Conservation (phyloP, 2,329 filamentous ascomycete species). For the Diatrype stigma region DNA sequence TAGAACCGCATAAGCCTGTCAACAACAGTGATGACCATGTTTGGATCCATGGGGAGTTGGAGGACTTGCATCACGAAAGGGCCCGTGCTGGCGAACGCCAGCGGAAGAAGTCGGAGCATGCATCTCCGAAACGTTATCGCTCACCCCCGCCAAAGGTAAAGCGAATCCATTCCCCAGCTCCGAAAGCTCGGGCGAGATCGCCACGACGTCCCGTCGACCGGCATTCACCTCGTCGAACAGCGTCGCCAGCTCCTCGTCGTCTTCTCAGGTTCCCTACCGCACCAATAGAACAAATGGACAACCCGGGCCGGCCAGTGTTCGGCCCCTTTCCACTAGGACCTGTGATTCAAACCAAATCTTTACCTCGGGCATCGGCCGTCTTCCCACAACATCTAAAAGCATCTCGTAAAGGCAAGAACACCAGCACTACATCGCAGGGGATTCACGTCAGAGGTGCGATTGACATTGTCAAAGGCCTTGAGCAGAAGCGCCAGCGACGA, state of each 20-base stretch:
- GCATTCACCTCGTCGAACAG: constrained; percentile 65
- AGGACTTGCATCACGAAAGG: constrained; percentile 58
- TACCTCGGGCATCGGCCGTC: constrained; percentile 73
- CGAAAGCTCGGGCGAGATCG: constrained; percentile 48
- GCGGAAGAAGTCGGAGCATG: constrained; percentile 44
- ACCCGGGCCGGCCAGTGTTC: constrained; percentile 32
- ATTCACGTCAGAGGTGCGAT: constrained; percentile 82
- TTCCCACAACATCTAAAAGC: constrained; percentile 52
- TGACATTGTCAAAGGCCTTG: constrained; percentile 93
- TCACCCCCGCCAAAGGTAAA: constrained; percentile 52
- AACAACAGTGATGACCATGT: constrained; percentile 64
- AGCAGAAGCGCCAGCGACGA: constrained; percentile 87
- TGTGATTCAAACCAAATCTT: constrained; percentile 76
- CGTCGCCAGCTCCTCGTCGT: constrained; percentile 63
- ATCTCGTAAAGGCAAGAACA: constrained; percentile 31
- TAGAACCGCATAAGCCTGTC: constrained; percentile 58
- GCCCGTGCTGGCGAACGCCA: constrained; percentile 43
- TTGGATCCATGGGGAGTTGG: constrained; percentile 69
- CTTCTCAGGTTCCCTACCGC: constrained; percentile 42
- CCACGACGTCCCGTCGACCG: constrained; percentile 58
- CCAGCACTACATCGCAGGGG: constrained; percentile 40
- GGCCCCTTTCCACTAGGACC: constrained; percentile 54
- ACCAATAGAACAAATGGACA: constrained; percentile 18
- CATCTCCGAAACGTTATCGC: constrained; percentile 59
- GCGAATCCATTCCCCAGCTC: constrained; percentile 46